Evolutionary conservation across 1,284 basidiomycete genomes (phyloP), one percentile per base, ranked within the genome.

Genomic region (Peniophora sp.): DNA sequence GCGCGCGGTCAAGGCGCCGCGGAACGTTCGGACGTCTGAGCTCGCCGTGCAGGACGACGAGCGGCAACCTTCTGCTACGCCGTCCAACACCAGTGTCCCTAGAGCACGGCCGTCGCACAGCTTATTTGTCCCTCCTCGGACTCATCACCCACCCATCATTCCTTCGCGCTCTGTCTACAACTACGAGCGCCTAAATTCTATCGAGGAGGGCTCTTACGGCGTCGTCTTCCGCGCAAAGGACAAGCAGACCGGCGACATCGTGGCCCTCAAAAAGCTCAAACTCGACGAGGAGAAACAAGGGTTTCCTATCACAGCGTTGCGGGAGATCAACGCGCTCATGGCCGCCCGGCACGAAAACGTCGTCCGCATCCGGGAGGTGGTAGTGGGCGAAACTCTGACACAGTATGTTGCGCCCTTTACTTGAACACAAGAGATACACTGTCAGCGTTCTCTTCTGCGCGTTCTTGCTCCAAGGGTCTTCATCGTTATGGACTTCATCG

Each of bases 401-500:
- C 96, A 99, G 95, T 97, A 70, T 75, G 94, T 84, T 54, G 62
- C 54, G 48, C 43, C 43, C 19, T 35, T 24, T 52, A 52, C 47
- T 49, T 49, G 34, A 34, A 32, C 55, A 32, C 36, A 32, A 23
- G 34, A 49, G 44, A 56, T 16, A 32, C 32, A 35, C 19, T 5
- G 36, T 46, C 39, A 47, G 17, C 24, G 38, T 50, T 44, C 45
- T 49, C 50, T 49, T 36, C 47, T 27, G 49, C 19, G 11, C 19
- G 25, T 49, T 38, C 38, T 48, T 24, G 41, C 32, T 50, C 25
- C 50, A 74, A 95, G 92, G 74, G 92, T 98, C 50, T 99, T 94
- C 69, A 93, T 99, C 55, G 95, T 97, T 27, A 98, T 98, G 94
- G 96, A 98, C 63, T 99, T 99, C 64, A 95, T 99, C 64, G 97